Evolutionary conservation across 2,329 filamentous ascomycete species (phyloP), one percentile per base, ranked within the genome.

Genomic region (Pezicula radicicola): DNA sequence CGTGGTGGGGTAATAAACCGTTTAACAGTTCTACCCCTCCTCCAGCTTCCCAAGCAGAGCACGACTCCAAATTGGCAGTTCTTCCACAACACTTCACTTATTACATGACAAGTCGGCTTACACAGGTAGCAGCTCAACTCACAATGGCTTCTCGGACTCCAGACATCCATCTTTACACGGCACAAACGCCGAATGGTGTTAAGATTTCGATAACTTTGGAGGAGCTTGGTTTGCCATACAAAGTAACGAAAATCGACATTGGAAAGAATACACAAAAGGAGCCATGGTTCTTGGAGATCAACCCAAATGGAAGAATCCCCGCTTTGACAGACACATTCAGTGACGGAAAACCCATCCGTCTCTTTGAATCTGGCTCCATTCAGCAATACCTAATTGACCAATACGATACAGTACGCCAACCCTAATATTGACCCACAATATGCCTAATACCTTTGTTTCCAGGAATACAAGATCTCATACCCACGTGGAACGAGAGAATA

Each of bases 221-320:
- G 72, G 91, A 96, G 72, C 79, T 96, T 4, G 87, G 86, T 60
- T 74, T 95, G 39, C 81, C 87, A n/a, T 96, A 96, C 74, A 84
- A 91, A 71, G 81, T 85, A 41, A 80, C 86, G 48, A 76, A 80
- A 41, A 84, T 95, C 63, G 79, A 88, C n/a, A 79, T 95, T 53
- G 74, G 69, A 56, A 88, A 88, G 57, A 88, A 91, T 67, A 79
- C 75, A n/a, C 90, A 95, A 63, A 95, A 94, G 63, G 81, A 93
- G 69, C 83, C 82, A 15, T 95, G 89, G 90, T 97, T 93, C 72
- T 80, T 95, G 27, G 84, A 85, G 48, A 95, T 96, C 73, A 96
- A 96, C 72, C 91, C 91, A 57, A 96, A 96, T 68, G 91, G 91
- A 58, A 88, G 91, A 60, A 96, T 96, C 62, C 92, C 91, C 4